Evolutionary conservation across 768 basidiomycete genomes (phyloP), one percentile per base, ranked within the genome.

Genomic region (Artomyces pyxidatus): DNA sequence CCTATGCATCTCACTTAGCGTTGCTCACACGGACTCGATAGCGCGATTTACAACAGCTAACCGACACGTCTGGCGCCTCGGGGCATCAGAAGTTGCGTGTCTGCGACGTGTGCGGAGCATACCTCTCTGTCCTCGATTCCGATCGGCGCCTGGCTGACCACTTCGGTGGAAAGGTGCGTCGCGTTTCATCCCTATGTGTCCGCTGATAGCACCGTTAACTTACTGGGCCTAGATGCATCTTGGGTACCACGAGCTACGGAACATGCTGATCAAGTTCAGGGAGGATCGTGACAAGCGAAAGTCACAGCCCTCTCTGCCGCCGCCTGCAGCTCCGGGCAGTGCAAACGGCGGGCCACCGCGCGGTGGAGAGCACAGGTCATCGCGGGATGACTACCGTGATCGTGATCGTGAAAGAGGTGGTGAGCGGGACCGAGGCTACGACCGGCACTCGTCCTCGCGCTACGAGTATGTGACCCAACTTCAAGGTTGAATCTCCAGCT

Each of bases 51-150:
- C 93, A 96, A 68, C 85, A 93, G 66, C 72, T 99, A 55, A 96
- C 95, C 37, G 96, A 99, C 64, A 98, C 92, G 26, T 95, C 94
- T 35, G 96, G 96, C 48, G 96, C 96, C 5, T 96, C 93, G 49
- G 96, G 96, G n/a, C 96, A 99, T 74, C 96, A 99, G 70, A 98
- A 98, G 69, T 73, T 99, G 59, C 85, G 96, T 54, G 96, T 99
- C n/a, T 98, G 96, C 72, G 96, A 99, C 72, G 94, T 97, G 25
- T 99, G 96, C 65, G 96, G 96, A 60, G 96, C 96, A n/a, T 98
- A 98, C 74, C 78, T 99, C 39, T 95, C 91, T 14, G 90, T 99
- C 30, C 76, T 98, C 42, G 96, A 99, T 69, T 97, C 95, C 50
- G 96, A 99, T 73, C 84, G 95, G 65, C 92, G 96, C 65, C 73